These are phyloP conservation scores for Globisporangium nodosum DNA, from an alignment of 352 stramenopile genomes.

Conservation along the genomic window DNA sequence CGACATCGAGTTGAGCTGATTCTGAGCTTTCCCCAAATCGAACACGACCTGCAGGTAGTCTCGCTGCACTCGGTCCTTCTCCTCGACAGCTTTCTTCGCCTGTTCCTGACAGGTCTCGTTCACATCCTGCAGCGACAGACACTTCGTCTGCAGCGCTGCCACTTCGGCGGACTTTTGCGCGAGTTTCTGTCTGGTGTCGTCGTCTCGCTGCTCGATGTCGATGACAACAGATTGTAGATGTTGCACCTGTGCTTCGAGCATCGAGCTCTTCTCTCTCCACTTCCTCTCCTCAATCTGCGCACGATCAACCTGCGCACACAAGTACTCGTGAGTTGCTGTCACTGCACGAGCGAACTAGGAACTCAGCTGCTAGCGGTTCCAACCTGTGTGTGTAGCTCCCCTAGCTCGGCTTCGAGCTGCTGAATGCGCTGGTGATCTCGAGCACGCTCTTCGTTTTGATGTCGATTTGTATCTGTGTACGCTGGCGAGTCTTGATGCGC, in stretches of 20 bases:
- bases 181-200: constrained; percentile 18
- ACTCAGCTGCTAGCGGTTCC: background rate
- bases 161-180: constrained; percentile 27
- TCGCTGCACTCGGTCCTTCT: constrained; percentile 41
- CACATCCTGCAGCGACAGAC: constrained; percentile 23
- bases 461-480: background rate
- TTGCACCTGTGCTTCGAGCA: constrained; percentile 19
- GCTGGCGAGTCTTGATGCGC: too few species aligned
- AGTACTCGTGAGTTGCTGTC: background rate
- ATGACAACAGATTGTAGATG: constrained; percentile 14
- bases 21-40: constrained; percentile 38
- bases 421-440: constrained; percentile 2
- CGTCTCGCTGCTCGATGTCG: constrained; percentile 22
- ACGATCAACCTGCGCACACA: constrained; percentile 6
- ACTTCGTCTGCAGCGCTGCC: constrained; percentile 15
- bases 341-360: background rate
- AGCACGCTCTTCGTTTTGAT: background rate
- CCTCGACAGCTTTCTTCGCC: constrained; percentile 20
- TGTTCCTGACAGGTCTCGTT: constrained; percentile 33
- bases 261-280: constrained; percentile 15
- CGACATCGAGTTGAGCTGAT: constrained; percentile 32
- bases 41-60: constrained; percentile 46
- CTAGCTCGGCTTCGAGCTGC: constrained; percentile 9
- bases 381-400: constrained; percentile 1
- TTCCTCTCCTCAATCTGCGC: constrained; percentile 11